Evolutionary conservation across 2,329 filamentous ascomycete species (phyloP).

Genomic region (Periconia sp.): DNA sequence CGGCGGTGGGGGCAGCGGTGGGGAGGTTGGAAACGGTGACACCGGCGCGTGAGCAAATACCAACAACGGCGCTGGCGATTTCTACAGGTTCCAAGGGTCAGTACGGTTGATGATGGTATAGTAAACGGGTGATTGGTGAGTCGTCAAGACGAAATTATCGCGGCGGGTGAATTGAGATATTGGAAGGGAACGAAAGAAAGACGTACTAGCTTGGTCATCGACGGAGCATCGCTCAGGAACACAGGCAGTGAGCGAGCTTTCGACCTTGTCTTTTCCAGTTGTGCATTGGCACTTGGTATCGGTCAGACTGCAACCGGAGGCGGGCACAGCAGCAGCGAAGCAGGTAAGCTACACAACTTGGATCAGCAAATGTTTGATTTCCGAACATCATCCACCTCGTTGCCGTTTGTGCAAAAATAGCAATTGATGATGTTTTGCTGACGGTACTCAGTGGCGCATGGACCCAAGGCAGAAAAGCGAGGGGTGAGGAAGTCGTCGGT

Average conservation of each 20-base stretch:
- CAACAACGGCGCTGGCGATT: conserved; percentile 24
- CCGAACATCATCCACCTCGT: no score
- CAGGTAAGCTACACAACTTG: conserved; percentile 45
- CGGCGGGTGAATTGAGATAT: background rate
- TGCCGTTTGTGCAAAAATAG: no score
- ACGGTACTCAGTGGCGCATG: no score
- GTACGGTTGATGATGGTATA: background rate
- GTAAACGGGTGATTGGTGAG: background rate
- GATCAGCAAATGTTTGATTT: background rate
- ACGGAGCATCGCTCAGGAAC: conserved; percentile 41
- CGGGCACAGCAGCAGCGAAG: conserved; percentile 50
- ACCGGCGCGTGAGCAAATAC: conserved; percentile 32
- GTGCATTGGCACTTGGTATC: conserved; percentile 58
- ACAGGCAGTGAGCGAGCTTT: conserved; percentile 44
- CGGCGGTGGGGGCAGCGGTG: conserved; percentile 13
- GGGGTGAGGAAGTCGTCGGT: no score
- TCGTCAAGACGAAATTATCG: background rate
- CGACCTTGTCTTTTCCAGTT: conserved; percentile 39
- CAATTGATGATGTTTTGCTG: no score
- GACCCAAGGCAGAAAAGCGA: no score
- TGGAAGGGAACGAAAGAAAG: background rate
- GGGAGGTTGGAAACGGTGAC: conserved; percentile 25
- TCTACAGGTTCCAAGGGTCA: conserved; percentile 6
- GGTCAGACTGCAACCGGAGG: conserved; percentile 50
- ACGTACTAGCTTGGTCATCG: conserved; percentile 44